phyloP scores from a whole-genome alignment of 2,329 filamentous ascomycete genomes.

The Dichotomopilus funicola region DNA sequence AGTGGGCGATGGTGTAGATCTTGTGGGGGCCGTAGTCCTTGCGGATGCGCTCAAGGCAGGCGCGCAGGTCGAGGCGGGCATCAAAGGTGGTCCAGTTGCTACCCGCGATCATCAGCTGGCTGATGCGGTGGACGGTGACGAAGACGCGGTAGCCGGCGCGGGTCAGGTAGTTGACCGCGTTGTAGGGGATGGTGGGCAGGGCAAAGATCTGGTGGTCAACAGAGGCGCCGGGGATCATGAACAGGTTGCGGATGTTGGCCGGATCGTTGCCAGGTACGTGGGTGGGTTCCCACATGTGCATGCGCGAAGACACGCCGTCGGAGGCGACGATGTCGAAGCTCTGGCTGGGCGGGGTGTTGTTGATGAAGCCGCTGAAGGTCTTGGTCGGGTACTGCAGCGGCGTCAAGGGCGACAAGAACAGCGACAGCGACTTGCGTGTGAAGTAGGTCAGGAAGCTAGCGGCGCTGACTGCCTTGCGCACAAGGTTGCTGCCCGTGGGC shows the following conservation, averaged over 20 bases:
- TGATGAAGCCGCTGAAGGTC: conserved; percentile 45
- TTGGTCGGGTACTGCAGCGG: conserved; percentile 48
- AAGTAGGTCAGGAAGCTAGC: conserved; percentile 51
- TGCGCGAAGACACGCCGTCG: conserved; percentile 46
- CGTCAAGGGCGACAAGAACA: conserved; percentile 49
- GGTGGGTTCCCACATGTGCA: conserved; percentile 53
- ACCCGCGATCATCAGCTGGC: conserved; percentile 43
- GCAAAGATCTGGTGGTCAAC: conserved; percentile 59
- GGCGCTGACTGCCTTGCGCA: conserved; percentile 39
- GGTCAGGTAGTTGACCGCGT: conserved; percentile 57
- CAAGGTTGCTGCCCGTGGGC: conserved; percentile 41
- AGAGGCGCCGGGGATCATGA: conserved; percentile 56
- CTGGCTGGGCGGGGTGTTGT: conserved; percentile 40
- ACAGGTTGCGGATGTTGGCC: conserved; percentile 41
- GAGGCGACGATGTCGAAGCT: conserved; percentile 41
- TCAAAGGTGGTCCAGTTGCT: conserved; percentile 54
- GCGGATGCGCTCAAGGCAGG: conserved; percentile 49
- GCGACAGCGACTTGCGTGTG: conserved; percentile 43
- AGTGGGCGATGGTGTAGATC: conserved; percentile 55
- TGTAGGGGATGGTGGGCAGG: conserved; percentile 56
- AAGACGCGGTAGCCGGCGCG: conserved; percentile 55
- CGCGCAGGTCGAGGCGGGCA: conserved; percentile 51
- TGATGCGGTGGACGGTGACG: conserved; percentile 52
- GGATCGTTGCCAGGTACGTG: conserved; percentile 26
- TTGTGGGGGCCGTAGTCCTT: conserved; percentile 30